Conservation (phyloP, 805 yeast species). For the Metschnikowia anglica region DNA sequence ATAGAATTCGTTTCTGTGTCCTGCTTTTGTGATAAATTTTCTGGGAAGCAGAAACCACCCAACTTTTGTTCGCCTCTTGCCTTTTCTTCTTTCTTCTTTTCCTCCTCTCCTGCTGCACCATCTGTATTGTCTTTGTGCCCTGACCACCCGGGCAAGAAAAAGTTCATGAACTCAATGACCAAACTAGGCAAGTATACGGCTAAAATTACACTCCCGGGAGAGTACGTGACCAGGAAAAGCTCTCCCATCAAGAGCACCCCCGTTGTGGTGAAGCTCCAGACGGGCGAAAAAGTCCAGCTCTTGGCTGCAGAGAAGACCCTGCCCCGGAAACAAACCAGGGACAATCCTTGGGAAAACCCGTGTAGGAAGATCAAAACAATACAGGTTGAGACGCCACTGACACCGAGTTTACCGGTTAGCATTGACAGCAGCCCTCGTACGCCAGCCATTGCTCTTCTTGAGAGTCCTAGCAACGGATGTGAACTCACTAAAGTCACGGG, state of each 20-base stretch:
- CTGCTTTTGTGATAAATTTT: too few species aligned
- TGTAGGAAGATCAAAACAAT: conserved; percentile 6
- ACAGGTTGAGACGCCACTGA: background rate
- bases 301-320: conserved; percentile 7
- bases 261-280: conserved; percentile 12
- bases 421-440: conserved; percentile 1
- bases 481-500: background rate
- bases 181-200: conserved; percentile 4
- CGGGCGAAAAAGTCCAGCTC: conserved; percentile 14
- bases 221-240: background rate
- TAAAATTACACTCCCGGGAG: conserved; percentile 11
- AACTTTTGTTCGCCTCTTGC: background rate
- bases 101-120: background rate
- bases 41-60: background rate
- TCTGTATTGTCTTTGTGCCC: background rate
- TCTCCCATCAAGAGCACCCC: conserved; percentile 4
- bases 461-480: background rate
- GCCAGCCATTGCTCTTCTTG: background rate
- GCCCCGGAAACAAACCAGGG: background rate
- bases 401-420: background rate
- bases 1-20: too few species aligned
- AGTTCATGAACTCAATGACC: too few species aligned
- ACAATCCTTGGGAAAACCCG: conserved; percentile 1
- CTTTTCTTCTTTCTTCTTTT: background rate
- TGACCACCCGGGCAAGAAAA: background rate